Evolutionary conservation across 75 land plant genomes (phyloP).

Genomic region (Picea sitchensis): DNA sequence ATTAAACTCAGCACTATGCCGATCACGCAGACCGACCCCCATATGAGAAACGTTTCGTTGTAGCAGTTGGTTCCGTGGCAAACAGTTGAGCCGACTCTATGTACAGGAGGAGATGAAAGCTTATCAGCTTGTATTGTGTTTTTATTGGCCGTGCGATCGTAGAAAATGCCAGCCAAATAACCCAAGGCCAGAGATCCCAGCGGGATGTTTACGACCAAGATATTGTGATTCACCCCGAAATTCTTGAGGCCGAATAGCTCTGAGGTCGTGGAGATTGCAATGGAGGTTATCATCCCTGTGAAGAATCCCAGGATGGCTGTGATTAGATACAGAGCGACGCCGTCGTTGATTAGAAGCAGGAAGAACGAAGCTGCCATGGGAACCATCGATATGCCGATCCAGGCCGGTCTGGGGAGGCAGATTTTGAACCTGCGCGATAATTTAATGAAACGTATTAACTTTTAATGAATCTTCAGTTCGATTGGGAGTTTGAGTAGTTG

Average conservation of each 20-base stretch:
- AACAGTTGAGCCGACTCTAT: too few relatives aligned
- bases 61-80: too few relatives aligned
- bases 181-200: constrained; percentile 78
- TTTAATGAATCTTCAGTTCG: too few relatives aligned
- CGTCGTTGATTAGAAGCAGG: constrained; percentile 22
- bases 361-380: constrained; percentile 49
- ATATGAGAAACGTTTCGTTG: too few relatives aligned
- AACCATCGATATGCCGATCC: constrained; percentile 42
- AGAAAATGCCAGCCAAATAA: constrained; percentile 56
- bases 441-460: too few relatives aligned
- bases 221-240: constrained; percentile 71
- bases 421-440: constrained; percentile 12
- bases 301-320: constrained; percentile 66
- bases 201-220: constrained; percentile 70
- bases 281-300: constrained; percentile 65
- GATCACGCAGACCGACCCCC: too few relatives aligned
- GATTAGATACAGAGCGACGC: constrained; percentile 43
- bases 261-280: constrained; percentile 55
- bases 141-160: neutral
- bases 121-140: too few relatives aligned
- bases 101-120: too few relatives aligned
- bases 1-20: too few relatives aligned
- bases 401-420: constrained; percentile 48
- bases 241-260: constrained; percentile 76
- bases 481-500: too few relatives aligned